Base-by-base conservation (phyloP, 768 basidiomycete species). In the Heimioporus sp. region DNA sequence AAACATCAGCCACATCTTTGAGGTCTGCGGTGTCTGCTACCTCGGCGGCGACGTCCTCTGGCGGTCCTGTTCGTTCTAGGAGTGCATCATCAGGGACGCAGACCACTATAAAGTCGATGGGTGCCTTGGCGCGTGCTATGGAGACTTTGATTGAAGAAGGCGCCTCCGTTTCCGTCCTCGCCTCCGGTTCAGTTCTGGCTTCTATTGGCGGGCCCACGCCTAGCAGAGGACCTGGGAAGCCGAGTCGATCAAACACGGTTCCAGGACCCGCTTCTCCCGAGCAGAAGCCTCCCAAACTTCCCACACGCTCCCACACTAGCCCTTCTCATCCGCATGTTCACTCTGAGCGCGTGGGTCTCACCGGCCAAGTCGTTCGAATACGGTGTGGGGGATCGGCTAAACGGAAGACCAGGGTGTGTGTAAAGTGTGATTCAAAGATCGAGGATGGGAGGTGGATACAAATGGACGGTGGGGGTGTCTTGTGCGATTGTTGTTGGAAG, bases 401-500 rank as follows among this genome's bases (percentile, higher is more conserved):
- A 65, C 64, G 54, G 72, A 65, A 60, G 63, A 57, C 48, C 21
- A 78, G 73, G 53, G 64, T 71, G 13, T 97, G 94, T 63, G 70
- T 83, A 45, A 80, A 83, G 56, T 97, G 94, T 69, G 67, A 75
- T 49, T 78, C 77, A 65, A 71, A 60, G 55, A 86, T 96, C 49
- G 85, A 87, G 35, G 87, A 92, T 65, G 86, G 87, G 57, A 74
- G 88, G 59, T 95, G 86, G 92, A 87, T 91, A 54, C 78, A 76
- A 64, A 85, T 83, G 70, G 92, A 86, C 65, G 80, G 76, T n/a
- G 86, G 81, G 51, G 81, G 72, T 36, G 83, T 92, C 35, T 71
- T 97, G 60, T 97, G 95, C 68, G 95, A 94, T 64, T 72, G 70
- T 61, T 95, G 94, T 68, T 97, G 94, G 94, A 97, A 96, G 77